Conservation (phyloP, 2,329 filamentous ascomycete species). For the Escovopsis sp. region DNA sequence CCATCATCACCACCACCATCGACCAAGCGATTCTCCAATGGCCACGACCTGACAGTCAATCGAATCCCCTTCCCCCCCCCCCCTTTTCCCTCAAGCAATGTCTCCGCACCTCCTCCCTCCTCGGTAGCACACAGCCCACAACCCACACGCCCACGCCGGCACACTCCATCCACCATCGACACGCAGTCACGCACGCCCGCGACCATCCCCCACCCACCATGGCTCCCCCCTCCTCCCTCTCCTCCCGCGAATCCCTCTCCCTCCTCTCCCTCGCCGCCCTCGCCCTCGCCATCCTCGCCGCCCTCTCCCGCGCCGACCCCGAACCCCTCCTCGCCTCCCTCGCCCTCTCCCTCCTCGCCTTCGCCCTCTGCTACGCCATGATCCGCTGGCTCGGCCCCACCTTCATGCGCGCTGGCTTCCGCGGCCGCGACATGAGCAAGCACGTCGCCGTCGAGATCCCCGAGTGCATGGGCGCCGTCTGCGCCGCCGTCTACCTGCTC, state of each 20-base stretch:
- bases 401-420: conserved; percentile 78
- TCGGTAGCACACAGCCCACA: too few species aligned
- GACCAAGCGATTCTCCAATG: too few species aligned
- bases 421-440: conserved; percentile 77
- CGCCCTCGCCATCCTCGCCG: conserved; percentile 58
- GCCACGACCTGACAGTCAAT: too few species aligned
- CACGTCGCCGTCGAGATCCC: conserved; percentile 58
- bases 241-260: conserved; percentile 34
- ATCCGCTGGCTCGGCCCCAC: conserved; percentile 86
- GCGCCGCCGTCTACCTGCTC: conserved; percentile 82
- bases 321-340: conserved; percentile 80
- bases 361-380: conserved; percentile 66
- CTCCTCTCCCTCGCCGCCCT: conserved; percentile 50
- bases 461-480: conserved; percentile 91
- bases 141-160: background rate
- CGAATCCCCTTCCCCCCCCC: too few species aligned
- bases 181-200: too few species aligned
- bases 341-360: conserved; percentile 73
- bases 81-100: too few species aligned
- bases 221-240: conserved; percentile 26
- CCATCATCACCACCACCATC: too few species aligned
- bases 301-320: conserved; percentile 72
- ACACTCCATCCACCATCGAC: background rate
- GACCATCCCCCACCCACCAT: conserved; percentile 15
- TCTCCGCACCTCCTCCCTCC: too few species aligned